A percentile compares a stretch with the other conserved stretches of the same genome.
phyloP scores from a whole-genome alignment of 306 rosid species.

The Sicyos baderoa region DNA sequence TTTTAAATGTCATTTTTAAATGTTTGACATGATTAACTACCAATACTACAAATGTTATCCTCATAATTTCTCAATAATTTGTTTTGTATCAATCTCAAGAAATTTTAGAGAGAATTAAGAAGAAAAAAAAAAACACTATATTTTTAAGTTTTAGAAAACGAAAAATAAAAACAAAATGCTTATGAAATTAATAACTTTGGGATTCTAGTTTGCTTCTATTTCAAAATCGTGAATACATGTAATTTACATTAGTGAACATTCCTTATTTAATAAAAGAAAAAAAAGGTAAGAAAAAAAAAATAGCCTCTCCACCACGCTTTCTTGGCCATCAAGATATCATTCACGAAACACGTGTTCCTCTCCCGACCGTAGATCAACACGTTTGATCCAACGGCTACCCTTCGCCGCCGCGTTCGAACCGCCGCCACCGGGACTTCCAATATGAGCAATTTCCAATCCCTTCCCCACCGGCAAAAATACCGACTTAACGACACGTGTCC shows the following conservation, averaged over 20 bases:
- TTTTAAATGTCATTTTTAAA: too few species aligned
- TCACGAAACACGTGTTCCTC: conserved; percentile 67
- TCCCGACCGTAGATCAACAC: conserved; percentile 54
- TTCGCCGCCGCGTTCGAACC: conserved; percentile 12
- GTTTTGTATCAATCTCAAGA: too few species aligned
- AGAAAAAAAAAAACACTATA: too few species aligned
- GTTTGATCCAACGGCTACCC: conserved; percentile 70
- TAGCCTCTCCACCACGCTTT: not conserved
- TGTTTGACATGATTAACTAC: too few species aligned
- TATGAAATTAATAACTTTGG: too few species aligned
- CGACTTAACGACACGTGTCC: conserved; percentile 65
- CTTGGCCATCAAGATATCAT: conserved; percentile 13
- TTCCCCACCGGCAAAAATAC: conserved; percentile 68
- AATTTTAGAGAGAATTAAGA: too few species aligned
- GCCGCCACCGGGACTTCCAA: conserved; percentile 37
- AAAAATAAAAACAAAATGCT: too few species aligned
- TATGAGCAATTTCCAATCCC: conserved; percentile 81
- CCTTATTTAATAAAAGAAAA: not conserved
- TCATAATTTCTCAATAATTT: too few species aligned
- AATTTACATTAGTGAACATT: conserved; percentile 14
- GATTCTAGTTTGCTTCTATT: not conserved
- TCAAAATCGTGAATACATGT: conserved; percentile 4
- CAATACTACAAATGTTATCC: not conserved
- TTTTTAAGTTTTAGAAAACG: not conserved
- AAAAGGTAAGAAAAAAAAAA: not conserved